Evolutionary conservation across 1,284 basidiomycete genomes (phyloP).

Genomic region (Heterobasidion irregulare): DNA sequence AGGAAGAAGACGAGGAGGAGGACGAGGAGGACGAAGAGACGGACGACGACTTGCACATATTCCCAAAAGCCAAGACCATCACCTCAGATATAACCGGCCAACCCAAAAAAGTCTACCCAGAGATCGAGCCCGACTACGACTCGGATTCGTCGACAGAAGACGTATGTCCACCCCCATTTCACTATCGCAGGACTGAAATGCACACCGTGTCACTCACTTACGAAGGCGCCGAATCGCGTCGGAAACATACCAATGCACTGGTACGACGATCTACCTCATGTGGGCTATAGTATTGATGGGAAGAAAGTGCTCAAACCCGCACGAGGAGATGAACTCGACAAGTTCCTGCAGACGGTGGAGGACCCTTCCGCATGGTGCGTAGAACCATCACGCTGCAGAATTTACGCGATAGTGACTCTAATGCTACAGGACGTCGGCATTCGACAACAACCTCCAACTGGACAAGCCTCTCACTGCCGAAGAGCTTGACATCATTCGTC

Average conservation of each 20-base stretch:
- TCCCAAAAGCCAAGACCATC: constrained; percentile 62
- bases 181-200: neutral
- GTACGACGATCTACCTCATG: constrained; percentile 99
- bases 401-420: too few relatives aligned
- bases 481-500: constrained; percentile 92
- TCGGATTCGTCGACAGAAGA: constrained; percentile 97
- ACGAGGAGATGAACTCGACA: constrained; percentile 94
- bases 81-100: constrained; percentile 82
- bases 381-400: too few relatives aligned
- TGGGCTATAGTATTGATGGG: constrained; percentile 95
- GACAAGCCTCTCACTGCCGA: constrained; percentile 85
- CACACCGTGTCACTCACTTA: constrained; percentile 4
- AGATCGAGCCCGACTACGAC: constrained; percentile 95
- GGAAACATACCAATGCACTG: constrained; percentile 96
- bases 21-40: constrained; percentile 27
- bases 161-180: constrained; percentile 38
- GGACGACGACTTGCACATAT: constrained; percentile 35
- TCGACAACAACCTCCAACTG: constrained; percentile 84
- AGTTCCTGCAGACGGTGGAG: constrained; percentile 91
- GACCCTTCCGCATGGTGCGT: constrained; percentile 84
- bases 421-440: constrained; percentile 73
- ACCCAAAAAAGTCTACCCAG: constrained; percentile 85
- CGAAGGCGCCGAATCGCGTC: constrained; percentile 84
- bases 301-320: constrained; percentile 93
- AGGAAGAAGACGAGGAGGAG: constrained; percentile 22